phyloP scores from a whole-genome alignment of 208 protist species.

The Leishmania tropica region DNA sequence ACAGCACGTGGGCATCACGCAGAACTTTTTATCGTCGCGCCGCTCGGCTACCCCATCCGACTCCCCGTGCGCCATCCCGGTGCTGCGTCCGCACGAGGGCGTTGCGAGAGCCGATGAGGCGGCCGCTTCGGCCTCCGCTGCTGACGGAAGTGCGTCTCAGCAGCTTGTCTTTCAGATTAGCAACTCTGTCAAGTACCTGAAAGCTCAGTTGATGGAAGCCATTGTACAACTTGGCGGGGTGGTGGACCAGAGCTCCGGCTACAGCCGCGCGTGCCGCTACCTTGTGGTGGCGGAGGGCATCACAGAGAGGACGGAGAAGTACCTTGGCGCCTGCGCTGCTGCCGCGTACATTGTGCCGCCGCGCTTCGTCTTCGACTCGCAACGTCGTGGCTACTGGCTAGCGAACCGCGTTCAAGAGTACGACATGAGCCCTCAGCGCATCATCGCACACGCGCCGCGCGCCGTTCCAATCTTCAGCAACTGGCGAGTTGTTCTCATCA shows the following conservation, averaged over 20 bases:
- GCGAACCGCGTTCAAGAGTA: slow-evolving; percentile 47
- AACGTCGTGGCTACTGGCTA: slow-evolving; percentile 63
- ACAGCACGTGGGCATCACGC: slow-evolving; percentile 33
- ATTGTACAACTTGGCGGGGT: slow-evolving; percentile 48
- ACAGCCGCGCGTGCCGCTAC: slow-evolving; percentile 48
- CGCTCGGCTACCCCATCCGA: background rate
- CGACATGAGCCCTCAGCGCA: slow-evolving; percentile 64
- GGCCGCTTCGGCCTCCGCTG: background rate
- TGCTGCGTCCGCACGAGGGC: background rate
- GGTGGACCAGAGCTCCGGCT: slow-evolving; percentile 49
- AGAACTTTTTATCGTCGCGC: background rate
- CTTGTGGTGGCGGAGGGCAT: slow-evolving; percentile 66
- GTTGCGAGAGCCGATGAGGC: background rate
- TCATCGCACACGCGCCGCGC: slow-evolving; percentile 3
- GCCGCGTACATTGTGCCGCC: slow-evolving; percentile 65
- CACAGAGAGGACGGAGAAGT: slow-evolving; percentile 82
- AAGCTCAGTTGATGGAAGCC: slow-evolving; percentile 38
- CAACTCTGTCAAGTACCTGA: slow-evolving; percentile 49
- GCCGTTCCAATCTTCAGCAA: slow-evolving; percentile 31
- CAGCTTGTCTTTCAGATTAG: slow-evolving; percentile 65
- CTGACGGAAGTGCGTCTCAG: background rate
- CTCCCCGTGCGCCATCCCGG: background rate
- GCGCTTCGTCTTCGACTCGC: slow-evolving; percentile 66
- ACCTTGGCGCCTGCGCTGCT: slow-evolving; percentile 70
- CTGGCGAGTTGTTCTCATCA: slow-evolving; percentile 73